A percentile compares a stretch with the other conserved stretches of the same genome.
Evolutionary conservation across 2,329 filamentous ascomycete species (phyloP).

Genomic region (Ustilaginoidea virens): DNA sequence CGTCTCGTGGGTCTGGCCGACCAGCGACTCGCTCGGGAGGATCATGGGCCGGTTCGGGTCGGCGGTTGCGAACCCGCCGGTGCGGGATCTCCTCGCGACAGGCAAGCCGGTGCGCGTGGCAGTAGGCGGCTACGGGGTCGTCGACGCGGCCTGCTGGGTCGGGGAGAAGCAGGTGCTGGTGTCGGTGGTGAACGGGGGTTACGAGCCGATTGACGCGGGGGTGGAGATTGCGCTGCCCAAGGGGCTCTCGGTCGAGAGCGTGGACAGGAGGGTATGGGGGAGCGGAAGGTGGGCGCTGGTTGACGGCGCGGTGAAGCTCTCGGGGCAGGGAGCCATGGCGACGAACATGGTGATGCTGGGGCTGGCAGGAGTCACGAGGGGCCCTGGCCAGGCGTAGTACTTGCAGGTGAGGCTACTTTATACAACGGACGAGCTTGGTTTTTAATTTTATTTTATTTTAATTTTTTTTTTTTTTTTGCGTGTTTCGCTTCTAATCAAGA

Average conservation of each 20-base stretch:
- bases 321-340: slow-evolving; percentile 8
- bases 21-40: slow-evolving; percentile 18
- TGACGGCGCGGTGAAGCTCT: slow-evolving; percentile 4
- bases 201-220: slow-evolving; percentile 6
- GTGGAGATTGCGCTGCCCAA: slow-evolving; percentile 7
- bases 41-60: slow-evolving; percentile 23
- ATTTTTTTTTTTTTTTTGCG: too few species aligned
- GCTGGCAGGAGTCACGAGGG: too few species aligned
- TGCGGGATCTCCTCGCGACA: slow-evolving; percentile 23
- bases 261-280: slow-evolving; percentile 8
- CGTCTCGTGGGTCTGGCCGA: slow-evolving; percentile 30
- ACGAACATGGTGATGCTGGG: slow-evolving; percentile 11
- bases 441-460: too few species aligned
- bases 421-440: too few species aligned
- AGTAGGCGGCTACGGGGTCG: slow-evolving; percentile 2
- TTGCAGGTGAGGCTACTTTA: too few species aligned
- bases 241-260: slow-evolving; percentile 3
- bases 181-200: slow-evolving; percentile 11
- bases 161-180: slow-evolving; percentile 7
- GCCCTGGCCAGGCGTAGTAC: too few species aligned
- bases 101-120: slow-evolving; percentile 10
- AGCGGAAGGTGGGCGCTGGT: slow-evolving; percentile 8
- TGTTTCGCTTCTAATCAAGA: too few species aligned
- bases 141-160: slow-evolving; percentile 12
- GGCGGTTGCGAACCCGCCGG: slow-evolving; percentile 20